Base-by-base conservation (phyloP, 2,329 filamentous ascomycete species). In the Atkinsonella hypoxylon region DNA sequence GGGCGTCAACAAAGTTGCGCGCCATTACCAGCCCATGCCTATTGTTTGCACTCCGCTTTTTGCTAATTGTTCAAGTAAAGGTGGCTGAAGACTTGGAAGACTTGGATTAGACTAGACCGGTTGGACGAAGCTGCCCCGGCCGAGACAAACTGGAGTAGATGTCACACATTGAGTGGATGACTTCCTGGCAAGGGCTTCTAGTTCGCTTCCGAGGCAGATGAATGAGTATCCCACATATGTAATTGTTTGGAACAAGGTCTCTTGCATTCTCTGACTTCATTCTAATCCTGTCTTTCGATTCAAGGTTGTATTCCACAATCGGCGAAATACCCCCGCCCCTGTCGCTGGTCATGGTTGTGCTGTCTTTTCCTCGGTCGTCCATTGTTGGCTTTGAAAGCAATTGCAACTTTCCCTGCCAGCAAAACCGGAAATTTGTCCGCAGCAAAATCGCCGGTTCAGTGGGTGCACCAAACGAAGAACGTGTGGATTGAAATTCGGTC, bases 61-160 rank as follows among this genome's bases (percentile, higher is more conserved):
- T 43, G 36, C 15, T n/a, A 30, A 30, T 26, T 41, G 46, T 40
- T 11, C 15, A 18, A n/a, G n/a, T 26, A 36, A 26, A 39, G 9
- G 48, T 50, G 48, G 48, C 41, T 50, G 47, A 15, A 18, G 15
- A n/a, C n/a, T n/a, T n/a, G n/a, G n/a, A n/a, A n/a, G n/a, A n/a
- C n/a, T n/a, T n/a, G n/a, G 44, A 1, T 3, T 30, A 20, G 41
- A 4, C 22, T 31, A 49, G 41, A 31, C 31, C 31, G 40, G 32
- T 39, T 39, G 15, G 41, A 31, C 41, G 42, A 31, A 17, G 17
- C 15, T 22, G 8, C 12, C 17, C 39, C 41, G 41, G 40, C 40
- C 39, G 40, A 49, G 41, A 49, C 47, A 49, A 15, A 30, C 15
- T 44, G 20, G 31, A 44, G 31, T 40, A 45, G 17, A 36, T n/a